Conservation (phyloP, 176 grass and related monocot species). For the Bothriochloa decipiens region DNA sequence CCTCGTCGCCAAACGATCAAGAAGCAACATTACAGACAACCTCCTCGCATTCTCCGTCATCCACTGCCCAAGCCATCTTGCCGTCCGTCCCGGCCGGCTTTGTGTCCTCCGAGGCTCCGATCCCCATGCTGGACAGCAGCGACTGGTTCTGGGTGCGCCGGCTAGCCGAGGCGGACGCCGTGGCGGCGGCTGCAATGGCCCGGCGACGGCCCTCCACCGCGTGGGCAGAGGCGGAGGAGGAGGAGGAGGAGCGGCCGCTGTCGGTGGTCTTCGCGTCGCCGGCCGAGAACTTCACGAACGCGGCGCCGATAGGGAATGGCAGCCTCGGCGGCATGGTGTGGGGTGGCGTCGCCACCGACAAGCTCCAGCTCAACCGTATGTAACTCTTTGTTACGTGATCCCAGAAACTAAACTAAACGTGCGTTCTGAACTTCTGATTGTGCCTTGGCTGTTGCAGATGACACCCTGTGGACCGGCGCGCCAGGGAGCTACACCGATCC, state of each 20-base stretch:
- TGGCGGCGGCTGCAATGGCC: background rate
- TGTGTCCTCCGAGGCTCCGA: too few relatives aligned
- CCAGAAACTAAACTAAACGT: too few relatives aligned
- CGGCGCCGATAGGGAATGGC: conserved; percentile 81
- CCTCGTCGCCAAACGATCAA: too few relatives aligned
- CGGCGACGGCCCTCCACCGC: background rate
- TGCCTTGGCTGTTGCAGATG: conserved; percentile 12
- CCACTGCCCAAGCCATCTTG: too few relatives aligned
- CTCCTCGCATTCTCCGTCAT: background rate
- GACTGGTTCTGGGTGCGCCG: background rate
- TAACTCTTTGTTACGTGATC: too few relatives aligned
- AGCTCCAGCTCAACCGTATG: conserved; percentile 85
- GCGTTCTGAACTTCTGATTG: too few relatives aligned
- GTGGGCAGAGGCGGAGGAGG: background rate
- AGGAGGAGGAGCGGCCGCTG: conserved; percentile 42
- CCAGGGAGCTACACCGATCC: conserved; percentile 66
- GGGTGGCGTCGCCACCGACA: conserved; percentile 78
- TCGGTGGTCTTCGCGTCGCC: conserved; percentile 67
- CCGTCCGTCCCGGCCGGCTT: background rate
- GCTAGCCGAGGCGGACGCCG: background rate
- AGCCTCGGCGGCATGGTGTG: conserved; percentile 81
- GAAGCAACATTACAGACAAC: too few relatives aligned
- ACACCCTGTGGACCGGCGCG: conserved; percentile 64
- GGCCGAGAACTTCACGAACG: conserved; percentile 72
- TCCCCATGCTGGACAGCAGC: background rate